Percentiles rank a stretch among this genome's conserved stretches.
Evolutionary conservation across 257 asterid species (phyloP).

Genomic region (Osmanthus fragrans): DNA sequence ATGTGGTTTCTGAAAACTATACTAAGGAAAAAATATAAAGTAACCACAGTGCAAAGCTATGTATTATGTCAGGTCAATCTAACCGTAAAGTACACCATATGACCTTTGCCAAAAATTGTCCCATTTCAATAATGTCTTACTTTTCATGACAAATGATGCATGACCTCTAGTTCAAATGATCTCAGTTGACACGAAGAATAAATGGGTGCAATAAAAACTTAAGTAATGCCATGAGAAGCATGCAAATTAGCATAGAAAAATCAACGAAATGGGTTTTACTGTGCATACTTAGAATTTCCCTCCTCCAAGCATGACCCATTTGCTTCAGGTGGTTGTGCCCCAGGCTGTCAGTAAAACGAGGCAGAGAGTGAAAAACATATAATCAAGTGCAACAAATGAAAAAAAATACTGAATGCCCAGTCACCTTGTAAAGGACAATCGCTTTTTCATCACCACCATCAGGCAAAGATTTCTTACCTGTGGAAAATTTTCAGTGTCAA

Average conservation of each 20-base stretch:
- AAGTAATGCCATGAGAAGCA: constrained; percentile 10
- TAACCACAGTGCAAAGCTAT: background rate
- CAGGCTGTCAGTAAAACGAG: constrained; percentile 66
- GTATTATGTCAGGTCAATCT: background rate
- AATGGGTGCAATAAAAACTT: background rate
- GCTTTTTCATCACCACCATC: constrained; percentile 73
- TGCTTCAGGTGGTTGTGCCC: constrained; percentile 48
- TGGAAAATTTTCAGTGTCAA: constrained; percentile 23
- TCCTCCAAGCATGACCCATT: constrained; percentile 52
- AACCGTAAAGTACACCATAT: constrained; percentile 8
- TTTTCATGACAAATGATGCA: background rate
- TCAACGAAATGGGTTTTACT: constrained; percentile 16
- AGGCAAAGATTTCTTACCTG: constrained; percentile 61
- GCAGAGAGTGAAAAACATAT: constrained; percentile 20
- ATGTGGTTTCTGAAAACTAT: background rate
- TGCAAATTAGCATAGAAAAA: constrained; percentile 22
- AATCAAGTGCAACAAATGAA: constrained; percentile 5
- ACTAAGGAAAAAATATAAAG: background rate
- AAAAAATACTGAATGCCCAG: constrained; percentile 25
- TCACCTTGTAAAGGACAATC: constrained; percentile 84
- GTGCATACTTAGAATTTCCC: constrained; percentile 71
- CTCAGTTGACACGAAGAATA: constrained; percentile 18
- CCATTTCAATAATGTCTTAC: background rate
- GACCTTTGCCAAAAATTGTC: background rate
- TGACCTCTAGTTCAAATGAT: background rate